Percentiles rank a stretch among this genome's conserved stretches.
These are phyloP conservation scores for Rhizophora mangle DNA, from an alignment of 345 rosid genomes.

Conservation along the genomic window DNA sequence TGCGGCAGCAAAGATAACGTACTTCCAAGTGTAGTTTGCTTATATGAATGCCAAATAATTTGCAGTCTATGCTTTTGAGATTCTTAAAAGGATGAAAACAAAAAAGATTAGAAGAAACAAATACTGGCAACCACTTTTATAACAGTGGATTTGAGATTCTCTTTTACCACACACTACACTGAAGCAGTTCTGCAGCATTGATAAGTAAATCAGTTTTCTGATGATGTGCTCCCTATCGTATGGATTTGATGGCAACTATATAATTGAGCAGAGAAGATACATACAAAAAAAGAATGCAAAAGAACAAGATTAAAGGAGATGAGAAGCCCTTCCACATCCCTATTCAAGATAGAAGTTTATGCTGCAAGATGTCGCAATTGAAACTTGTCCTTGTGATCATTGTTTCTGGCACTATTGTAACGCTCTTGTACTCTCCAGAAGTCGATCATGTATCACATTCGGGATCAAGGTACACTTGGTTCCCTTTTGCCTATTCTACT, in stretches of 20 bases:
- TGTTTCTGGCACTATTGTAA: conserved; percentile 15
- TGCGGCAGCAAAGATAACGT: no score
- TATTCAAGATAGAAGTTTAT: conserved; percentile 14
- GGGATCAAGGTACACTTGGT: conserved; percentile 17
- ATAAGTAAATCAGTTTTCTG: no score
- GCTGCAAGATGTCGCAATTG: conserved; percentile 16
- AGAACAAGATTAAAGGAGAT: conserved; percentile 19
- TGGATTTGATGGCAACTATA: neutral
- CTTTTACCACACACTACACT: no score
- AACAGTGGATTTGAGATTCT: no score
- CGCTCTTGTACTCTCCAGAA: conserved; percentile 21
- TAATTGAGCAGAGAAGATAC: conserved; percentile 23
- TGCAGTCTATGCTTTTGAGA: no score
- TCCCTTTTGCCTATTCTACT: neutral
- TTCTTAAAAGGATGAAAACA: no score
- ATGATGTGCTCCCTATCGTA: neutral
- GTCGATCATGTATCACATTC: conserved; percentile 24
- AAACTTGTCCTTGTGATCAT: conserved; percentile 19
- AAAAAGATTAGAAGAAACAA: no score
- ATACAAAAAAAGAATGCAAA: conserved; percentile 23
- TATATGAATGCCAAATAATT: no score
- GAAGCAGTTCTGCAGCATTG: no score
- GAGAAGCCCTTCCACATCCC: conserved; percentile 21
- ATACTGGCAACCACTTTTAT: no score
- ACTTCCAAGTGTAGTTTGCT: no score